Evolutionary conservation across 345 rosid species (phyloP).

Genomic region (Acer saccharum): DNA sequence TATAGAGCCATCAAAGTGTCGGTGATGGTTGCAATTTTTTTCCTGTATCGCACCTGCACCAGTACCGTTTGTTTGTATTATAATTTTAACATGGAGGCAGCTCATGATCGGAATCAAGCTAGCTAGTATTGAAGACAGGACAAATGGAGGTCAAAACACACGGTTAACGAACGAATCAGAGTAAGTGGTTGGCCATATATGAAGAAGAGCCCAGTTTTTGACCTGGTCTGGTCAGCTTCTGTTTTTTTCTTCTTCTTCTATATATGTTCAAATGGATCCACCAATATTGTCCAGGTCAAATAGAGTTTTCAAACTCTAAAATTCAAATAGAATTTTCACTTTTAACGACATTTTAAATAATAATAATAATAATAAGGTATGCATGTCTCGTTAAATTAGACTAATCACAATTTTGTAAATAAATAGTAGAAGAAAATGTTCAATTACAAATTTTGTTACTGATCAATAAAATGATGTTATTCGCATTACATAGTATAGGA

Average conservation of each 20-base stretch:
- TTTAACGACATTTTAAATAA: too few relatives aligned
- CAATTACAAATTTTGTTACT: too few relatives aligned
- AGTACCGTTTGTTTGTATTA: too few relatives aligned
- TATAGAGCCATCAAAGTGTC: not conserved
- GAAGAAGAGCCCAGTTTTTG: not conserved
- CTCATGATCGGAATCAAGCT: not conserved
- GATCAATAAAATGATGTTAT: too few relatives aligned
- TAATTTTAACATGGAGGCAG: not conserved
- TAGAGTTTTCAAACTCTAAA: not conserved
- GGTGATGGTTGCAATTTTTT: conserved; percentile 2
- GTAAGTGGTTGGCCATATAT: too few relatives aligned
- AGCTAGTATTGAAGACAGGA: not conserved
- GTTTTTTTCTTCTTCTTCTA: not conserved
- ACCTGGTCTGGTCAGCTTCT: not conserved
- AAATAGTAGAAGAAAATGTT: too few relatives aligned
- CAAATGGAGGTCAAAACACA: not conserved
- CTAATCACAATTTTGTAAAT: too few relatives aligned
- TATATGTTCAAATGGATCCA: not conserved
- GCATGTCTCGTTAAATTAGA: too few relatives aligned
- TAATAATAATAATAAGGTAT: too few relatives aligned
- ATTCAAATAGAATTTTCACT: too few relatives aligned
- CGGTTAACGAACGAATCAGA: not conserved
- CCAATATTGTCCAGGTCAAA: not conserved
- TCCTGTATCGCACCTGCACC: not conserved
- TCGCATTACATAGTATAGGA: too few relatives aligned